Conservation (phyloP, 495 filamentous ascomycete genomes). For the Talaromyces ruber region DNA sequence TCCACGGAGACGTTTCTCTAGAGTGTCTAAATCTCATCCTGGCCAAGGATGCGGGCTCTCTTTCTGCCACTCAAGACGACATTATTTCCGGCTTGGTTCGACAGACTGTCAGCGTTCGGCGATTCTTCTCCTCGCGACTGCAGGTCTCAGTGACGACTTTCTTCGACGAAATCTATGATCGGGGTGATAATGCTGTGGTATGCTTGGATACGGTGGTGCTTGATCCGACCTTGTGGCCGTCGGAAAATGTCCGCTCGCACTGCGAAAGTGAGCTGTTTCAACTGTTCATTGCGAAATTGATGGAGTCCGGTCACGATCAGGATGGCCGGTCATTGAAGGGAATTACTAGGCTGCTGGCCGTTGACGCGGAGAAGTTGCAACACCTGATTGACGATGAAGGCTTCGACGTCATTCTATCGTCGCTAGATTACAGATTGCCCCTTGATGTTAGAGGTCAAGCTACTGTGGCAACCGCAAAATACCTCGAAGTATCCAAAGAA, state of each 20-base stretch:
- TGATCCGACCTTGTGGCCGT: constrained; percentile 48
- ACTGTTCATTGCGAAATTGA: constrained; percentile 54
- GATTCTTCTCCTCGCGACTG: constrained; percentile 42
- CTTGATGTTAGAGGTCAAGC: constrained; percentile 62
- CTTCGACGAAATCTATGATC: constrained; percentile 49
- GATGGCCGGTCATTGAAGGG: constrained; percentile 53
- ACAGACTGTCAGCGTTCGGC: constrained; percentile 46
- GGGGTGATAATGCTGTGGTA: constrained; percentile 53
- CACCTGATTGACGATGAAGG: constrained; percentile 65
- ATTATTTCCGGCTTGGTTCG: constrained; percentile 53
- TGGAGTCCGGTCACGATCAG: constrained; percentile 51
- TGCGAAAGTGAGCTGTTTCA: constrained; percentile 57
- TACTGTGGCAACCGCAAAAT: constrained; percentile 66
- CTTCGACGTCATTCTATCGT: constrained; percentile 70
- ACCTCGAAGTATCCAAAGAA: constrained; percentile 66
- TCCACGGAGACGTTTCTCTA: constrained; percentile 42
- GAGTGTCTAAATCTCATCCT: constrained; percentile 48
- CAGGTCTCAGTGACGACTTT: constrained; percentile 40
- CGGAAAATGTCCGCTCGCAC: constrained; percentile 35
- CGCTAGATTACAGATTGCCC: constrained; percentile 67
- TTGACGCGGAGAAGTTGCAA: constrained; percentile 50
- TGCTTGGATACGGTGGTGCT: constrained; percentile 48
- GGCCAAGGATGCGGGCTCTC: constrained; percentile 27
- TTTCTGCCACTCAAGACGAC: constrained; percentile 41
- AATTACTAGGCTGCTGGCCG: constrained; percentile 52